Evolutionary conservation across 352 stramenopile genomes (phyloP).

Genomic region (Phytophthora megakarya): DNA sequence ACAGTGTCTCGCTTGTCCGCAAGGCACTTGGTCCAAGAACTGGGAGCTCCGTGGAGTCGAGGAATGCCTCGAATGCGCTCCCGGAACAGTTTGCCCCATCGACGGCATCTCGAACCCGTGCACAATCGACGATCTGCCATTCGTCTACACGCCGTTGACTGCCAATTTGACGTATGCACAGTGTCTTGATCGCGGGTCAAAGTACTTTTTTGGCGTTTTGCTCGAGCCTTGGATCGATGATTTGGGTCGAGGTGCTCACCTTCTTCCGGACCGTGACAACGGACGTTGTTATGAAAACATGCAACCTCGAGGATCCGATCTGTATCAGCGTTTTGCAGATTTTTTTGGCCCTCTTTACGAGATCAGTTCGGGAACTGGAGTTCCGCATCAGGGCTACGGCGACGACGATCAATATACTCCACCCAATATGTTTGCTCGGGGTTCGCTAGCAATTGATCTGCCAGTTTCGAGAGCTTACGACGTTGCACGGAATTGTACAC

Average conservation of each 20-base stretch:
- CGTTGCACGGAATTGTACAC: slow-evolving; percentile 93
- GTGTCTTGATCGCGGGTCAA: slow-evolving; percentile 81
- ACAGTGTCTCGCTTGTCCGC: slow-evolving; percentile 90
- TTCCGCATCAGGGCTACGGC: slow-evolving; percentile 95
- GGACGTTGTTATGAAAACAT: slow-evolving; percentile 95
- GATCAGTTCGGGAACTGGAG: slow-evolving; percentile 75
- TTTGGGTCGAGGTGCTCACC: slow-evolving; percentile 89
- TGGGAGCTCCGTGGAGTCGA: slow-evolving; percentile 95
- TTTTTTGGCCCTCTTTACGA: slow-evolving; percentile 96
- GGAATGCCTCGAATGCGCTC: slow-evolving; percentile 93
- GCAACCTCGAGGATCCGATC: slow-evolving; percentile 80
- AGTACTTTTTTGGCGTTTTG: slow-evolving; percentile 95
- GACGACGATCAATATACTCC: slow-evolving; percentile 69
- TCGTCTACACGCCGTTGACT: slow-evolving; percentile 82
- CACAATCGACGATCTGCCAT: slow-evolving; percentile 91
- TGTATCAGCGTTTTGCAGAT: slow-evolving; percentile 94
- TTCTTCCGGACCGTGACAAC: slow-evolving; percentile 77
- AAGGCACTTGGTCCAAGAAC: slow-evolving; percentile 98
- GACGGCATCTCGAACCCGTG: slow-evolving; percentile 96
- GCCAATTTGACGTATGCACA: slow-evolving; percentile 88
- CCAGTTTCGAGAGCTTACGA: slow-evolving; percentile 85
- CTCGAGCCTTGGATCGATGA: slow-evolving; percentile 96
- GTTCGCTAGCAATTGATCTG: slow-evolving; percentile 89
- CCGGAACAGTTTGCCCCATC: slow-evolving; percentile 92
- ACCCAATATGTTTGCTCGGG: slow-evolving; percentile 86